phyloP scores from a whole-genome alignment of 306 rosid species.

The barrel medic (Medicago truncatula) region MtrunA17r5.0-ANR NC_053049.1:42202001-42202500 shows the following conservation, averaged over 20 bases:
- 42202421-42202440: constrained; percentile 82
- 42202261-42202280: background rate
- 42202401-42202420: constrained; percentile 42
- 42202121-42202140: background rate
- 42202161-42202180: constrained; percentile 38
- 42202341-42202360: background rate
- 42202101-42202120: background rate
- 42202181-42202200: background rate
- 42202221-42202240: constrained; percentile 33
- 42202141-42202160: background rate
- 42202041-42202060: background rate
- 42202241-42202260: constrained; percentile 38
- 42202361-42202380: constrained; percentile 18
- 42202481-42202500: constrained; percentile 64
- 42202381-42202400: constrained; percentile 6
- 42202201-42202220: constrained; percentile 26
- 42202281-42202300: constrained; percentile 15
- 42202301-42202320: constrained; percentile 36
- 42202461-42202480: constrained; percentile 70
- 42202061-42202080: background rate
- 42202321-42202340: constrained; percentile 29
- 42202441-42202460: constrained; percentile 61
- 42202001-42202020: background rate
- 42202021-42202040: background rate
- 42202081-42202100: background rate